phyloP scores from a whole-genome alignment of 1,284 basidiomycete genomes.

The Xanthoconium separans region DNA sequence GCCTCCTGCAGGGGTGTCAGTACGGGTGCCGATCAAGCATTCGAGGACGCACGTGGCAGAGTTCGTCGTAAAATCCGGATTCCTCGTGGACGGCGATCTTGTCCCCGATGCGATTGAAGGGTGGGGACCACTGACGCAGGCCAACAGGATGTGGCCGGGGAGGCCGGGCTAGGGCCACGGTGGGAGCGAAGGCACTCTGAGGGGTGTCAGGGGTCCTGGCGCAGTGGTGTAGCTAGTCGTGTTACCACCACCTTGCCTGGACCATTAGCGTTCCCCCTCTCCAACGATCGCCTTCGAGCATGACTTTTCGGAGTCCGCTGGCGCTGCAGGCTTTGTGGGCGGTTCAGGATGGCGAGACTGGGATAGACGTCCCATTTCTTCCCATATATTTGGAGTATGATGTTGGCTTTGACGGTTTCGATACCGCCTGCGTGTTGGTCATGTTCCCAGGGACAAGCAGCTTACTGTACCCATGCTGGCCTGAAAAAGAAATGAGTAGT shows the following conservation, averaged over 20 bases:
- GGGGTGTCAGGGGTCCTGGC: no score
- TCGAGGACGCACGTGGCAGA: constrained; percentile 37
- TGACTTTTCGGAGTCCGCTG: no score
- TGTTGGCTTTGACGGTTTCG: constrained; percentile 98
- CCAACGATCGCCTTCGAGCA: constrained; percentile 84
- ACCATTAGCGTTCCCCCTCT: no score
- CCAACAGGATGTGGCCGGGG: no score
- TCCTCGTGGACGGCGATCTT: constrained; percentile 49
- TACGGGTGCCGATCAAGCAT: neutral
- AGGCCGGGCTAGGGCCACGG: no score
- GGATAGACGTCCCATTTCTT: constrained; percentile 99
- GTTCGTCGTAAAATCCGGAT: constrained; percentile 45
- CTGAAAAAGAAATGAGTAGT: neutral
- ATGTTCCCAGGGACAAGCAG: constrained; percentile 95
- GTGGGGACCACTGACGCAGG: constrained; percentile 54
- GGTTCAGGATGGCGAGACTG: no score
- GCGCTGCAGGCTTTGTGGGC: no score
- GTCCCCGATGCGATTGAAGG: constrained; percentile 27
- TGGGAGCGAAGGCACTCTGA: no score
- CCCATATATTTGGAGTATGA: constrained; percentile 93
- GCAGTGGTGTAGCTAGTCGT: no score
- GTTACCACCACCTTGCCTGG: no score
- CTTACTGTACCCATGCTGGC: constrained; percentile 97
- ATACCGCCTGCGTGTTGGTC: constrained; percentile 94
- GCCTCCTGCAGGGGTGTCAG: constrained; percentile 15